Evolutionary conservation across 768 basidiomycete genomes (phyloP).

Genomic region (Hericium coralloides): DNA sequence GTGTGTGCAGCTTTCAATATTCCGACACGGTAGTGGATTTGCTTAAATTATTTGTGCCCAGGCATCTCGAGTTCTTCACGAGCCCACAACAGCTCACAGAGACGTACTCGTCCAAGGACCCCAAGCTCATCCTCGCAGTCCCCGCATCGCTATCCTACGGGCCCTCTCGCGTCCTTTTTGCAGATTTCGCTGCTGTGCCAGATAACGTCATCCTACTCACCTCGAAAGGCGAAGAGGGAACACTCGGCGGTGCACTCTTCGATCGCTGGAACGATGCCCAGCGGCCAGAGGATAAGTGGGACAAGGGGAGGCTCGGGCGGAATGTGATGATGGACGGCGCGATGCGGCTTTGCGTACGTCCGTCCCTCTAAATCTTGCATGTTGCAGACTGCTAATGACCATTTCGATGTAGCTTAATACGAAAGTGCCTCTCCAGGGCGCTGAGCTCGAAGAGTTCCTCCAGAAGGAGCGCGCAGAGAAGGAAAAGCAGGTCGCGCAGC

Average conservation of each 20-base stretch:
- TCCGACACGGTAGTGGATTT: not conserved
- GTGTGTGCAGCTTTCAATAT: slow-evolving; percentile 32
- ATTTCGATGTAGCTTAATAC: slow-evolving; percentile 55
- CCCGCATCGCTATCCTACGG: slow-evolving; percentile 92
- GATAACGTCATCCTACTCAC: slow-evolving; percentile 89
- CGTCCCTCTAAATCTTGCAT: not conserved
- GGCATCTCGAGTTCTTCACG: slow-evolving; percentile 88
- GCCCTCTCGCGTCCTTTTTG: slow-evolving; percentile 78
- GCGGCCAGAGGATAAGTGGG: slow-evolving; percentile 75
- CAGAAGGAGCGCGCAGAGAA: slow-evolving; percentile 66
- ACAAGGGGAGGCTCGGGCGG: slow-evolving; percentile 81
- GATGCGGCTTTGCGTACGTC: slow-evolving; percentile 54
- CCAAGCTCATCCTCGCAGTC: slow-evolving; percentile 90
- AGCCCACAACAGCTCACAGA: slow-evolving; percentile 73
- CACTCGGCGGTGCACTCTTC: slow-evolving; percentile 70
- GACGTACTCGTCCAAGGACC: slow-evolving; percentile 77
- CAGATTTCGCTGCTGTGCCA: slow-evolving; percentile 73
- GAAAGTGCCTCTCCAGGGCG: slow-evolving; percentile 84
- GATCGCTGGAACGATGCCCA: slow-evolving; percentile 83
- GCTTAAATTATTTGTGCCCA: slow-evolving; percentile 21
- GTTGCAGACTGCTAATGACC: slow-evolving; percentile 3
- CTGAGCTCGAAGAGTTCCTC: slow-evolving; percentile 75
- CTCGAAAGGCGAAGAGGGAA: slow-evolving; percentile 66
- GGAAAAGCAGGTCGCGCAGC: slow-evolving; percentile 80
- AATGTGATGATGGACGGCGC: slow-evolving; percentile 75